Conservation (phyloP, 1,284 basidiomycete genomes). For the Trichosporon ovoides region DNA sequence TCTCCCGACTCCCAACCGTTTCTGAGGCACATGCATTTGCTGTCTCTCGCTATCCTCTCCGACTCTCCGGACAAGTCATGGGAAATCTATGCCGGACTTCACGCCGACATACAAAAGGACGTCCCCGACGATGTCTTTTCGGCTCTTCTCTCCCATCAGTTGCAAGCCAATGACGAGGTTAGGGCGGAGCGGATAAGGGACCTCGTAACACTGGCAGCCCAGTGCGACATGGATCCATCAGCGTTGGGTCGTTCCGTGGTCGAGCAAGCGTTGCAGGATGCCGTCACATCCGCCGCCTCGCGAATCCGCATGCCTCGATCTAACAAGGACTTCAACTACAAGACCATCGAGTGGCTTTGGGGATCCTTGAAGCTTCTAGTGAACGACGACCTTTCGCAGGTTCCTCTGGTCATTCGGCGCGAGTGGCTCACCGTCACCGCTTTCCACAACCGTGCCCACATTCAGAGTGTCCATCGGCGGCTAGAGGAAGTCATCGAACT, state of each 20-base stretch:
- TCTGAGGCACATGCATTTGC: constrained; percentile 36
- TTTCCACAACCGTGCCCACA: constrained; percentile 6
- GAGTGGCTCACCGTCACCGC: constrained; percentile 13
- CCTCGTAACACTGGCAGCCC: constrained; percentile 27
- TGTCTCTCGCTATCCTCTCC: constrained; percentile 29
- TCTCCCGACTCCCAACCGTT: constrained; percentile 42
- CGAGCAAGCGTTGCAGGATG: background rate
- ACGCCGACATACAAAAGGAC: constrained; percentile 28
- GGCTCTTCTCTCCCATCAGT: constrained; percentile 30
- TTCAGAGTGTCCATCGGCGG: background rate
- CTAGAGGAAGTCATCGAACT: constrained; percentile 23
- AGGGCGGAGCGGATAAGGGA: constrained; percentile 17
- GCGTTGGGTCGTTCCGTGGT: constrained; percentile 10
- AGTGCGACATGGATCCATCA: constrained; percentile 27
- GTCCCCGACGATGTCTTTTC: constrained; percentile 39
- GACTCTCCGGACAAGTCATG: constrained; percentile 30
- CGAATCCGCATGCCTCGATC: background rate
- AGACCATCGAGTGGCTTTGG: constrained; percentile 22
- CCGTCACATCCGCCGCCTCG: background rate
- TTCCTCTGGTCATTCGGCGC: constrained; percentile 4
- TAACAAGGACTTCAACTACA: background rate
- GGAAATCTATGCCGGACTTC: constrained; percentile 31
- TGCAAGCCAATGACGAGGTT: constrained; percentile 6
- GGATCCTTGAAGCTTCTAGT: constrained; percentile 1
- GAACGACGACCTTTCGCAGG: background rate